These are phyloP conservation scores for Chamaenerion angustifolium DNA, from an alignment of 345 rosid species.

Conservation along the genomic window DNA sequence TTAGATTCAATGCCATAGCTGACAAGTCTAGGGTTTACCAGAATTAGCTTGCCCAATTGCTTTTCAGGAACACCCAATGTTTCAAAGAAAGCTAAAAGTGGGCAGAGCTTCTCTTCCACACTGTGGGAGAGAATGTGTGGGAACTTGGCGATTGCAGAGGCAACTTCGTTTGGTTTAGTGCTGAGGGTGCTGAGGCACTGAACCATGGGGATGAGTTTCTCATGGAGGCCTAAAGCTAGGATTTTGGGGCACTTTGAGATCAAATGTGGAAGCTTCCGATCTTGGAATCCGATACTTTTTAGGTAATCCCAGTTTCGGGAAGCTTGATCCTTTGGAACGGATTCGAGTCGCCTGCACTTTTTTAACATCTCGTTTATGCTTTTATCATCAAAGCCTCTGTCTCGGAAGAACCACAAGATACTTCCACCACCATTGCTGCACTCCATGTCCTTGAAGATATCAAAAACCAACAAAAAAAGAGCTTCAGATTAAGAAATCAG, in stretches of 20 bases:
- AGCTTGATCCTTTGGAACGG: conserved; percentile 10
- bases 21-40: conserved; percentile 16
- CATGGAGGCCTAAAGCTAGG: conserved; percentile 9
- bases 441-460: conserved; percentile 4
- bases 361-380: conserved; percentile 13
- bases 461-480: no score
- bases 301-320: conserved; percentile 17
- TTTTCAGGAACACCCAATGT: conserved; percentile 15
- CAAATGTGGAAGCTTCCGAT: conserved; percentile 15
- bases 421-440: conserved; percentile 8
- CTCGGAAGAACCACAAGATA: conserved; percentile 16
- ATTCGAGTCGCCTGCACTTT: conserved; percentile 14
- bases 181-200: conserved; percentile 13
- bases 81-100: conserved; percentile 13
- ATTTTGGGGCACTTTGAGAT: conserved; percentile 15
- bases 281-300: conserved; percentile 14
- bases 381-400: conserved; percentile 13
- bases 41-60: conserved; percentile 11
- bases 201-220: conserved; percentile 14
- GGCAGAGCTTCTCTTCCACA: conserved; percentile 15
- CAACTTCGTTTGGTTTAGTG: conserved; percentile 11
- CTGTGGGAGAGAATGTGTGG: conserved; percentile 15
- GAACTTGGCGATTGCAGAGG: conserved; percentile 11
- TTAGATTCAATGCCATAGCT: conserved; percentile 16
- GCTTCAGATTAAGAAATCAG: no score